Conservation (phyloP, 2,329 filamentous ascomycete species). For the Cladosporium sp. region DNA sequence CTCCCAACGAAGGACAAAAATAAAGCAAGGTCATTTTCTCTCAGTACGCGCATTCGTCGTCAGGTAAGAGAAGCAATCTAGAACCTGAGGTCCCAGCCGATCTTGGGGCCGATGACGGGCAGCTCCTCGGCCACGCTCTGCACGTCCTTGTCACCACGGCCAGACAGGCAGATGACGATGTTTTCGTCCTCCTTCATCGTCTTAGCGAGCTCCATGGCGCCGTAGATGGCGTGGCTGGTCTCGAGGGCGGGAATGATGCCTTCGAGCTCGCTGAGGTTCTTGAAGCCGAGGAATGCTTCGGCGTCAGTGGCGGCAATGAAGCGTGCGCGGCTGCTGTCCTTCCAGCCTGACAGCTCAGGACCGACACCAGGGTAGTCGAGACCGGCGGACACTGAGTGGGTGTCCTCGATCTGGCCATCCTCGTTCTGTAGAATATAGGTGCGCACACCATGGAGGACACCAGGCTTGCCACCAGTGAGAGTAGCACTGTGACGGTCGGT, state of each 20-base stretch:
- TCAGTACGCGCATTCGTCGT: not conserved
- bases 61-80: conserved; percentile 20
- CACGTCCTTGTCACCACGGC: conserved; percentile 96
- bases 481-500: conserved; percentile 86
- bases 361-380: conserved; percentile 97
- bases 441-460: conserved; percentile 91
- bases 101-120: conserved; percentile 82
- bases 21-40: not conserved
- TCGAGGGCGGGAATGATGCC: conserved; percentile 97
- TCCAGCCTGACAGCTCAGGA: conserved; percentile 89
- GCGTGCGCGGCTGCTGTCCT: conserved; percentile 80
- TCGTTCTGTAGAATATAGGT: conserved; percentile 94
- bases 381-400: conserved; percentile 93
- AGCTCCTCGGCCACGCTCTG: conserved; percentile 96
- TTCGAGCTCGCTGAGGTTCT: conserved; percentile 79
- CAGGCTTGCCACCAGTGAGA: conserved; percentile 80
- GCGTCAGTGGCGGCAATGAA: conserved; percentile 92
- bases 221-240: conserved; percentile 88
- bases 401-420: conserved; percentile 90
- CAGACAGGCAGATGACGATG: conserved; percentile 89
- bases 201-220: conserved; percentile 87
- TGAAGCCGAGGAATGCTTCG: conserved; percentile 85
- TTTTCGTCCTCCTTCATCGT: conserved; percentile 86
- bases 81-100: conserved; percentile 68
- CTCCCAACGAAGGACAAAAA: not conserved